Evolutionary conservation across 148 eudicot genomes (phyloP), one percentile per base, ranked within the genome.

Genomic region (Persicaria maculosa): DNA sequence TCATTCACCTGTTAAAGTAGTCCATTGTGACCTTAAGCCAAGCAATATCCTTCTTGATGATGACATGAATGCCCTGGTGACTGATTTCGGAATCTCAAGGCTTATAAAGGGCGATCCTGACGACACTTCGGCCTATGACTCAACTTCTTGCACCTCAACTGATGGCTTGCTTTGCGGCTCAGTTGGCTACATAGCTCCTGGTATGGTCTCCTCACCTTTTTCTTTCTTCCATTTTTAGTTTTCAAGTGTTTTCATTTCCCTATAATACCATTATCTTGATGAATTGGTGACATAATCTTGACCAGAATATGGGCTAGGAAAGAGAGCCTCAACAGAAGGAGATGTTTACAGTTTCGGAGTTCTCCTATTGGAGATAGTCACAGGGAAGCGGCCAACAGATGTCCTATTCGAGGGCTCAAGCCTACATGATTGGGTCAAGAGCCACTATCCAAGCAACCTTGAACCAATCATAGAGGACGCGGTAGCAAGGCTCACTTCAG

Each of bases 11-110:
- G 86, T 88, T 12, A 88, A 72, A 77, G 87, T 92, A 1, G 93
- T 86, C 22, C 93, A 93, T 52, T 90, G 97, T 79, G 97, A 93
- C 85, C 90, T 93, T 2, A 93, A 93, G 80, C 97, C 96, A 1
- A 93, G 91, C 81, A 93, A 93, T 75, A 90, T 93, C 79, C 91
- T 93, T 43, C 86, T 93, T 11, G 97, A 93, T 71, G 85, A 93
- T 50, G 88, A 88, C 73, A 87, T 90, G 91, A 86, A 83, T 53
- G 97, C 93, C 57, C 57, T 93, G 61, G 84, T 93, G 0, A 83
- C 90, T 14, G 93, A 92, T 84, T 92, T 92, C 76, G 97, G 97
- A 14, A 90, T 92, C 74, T 77, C 97, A 19, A 85, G 79, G 77
- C 80, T 92, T 77, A 83, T 86, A 15, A 83, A 80, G 79, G 89